phyloP scores from a whole-genome alignment of 352 stramenopile genomes.

The Pseudoperonospora humuli region DNA sequence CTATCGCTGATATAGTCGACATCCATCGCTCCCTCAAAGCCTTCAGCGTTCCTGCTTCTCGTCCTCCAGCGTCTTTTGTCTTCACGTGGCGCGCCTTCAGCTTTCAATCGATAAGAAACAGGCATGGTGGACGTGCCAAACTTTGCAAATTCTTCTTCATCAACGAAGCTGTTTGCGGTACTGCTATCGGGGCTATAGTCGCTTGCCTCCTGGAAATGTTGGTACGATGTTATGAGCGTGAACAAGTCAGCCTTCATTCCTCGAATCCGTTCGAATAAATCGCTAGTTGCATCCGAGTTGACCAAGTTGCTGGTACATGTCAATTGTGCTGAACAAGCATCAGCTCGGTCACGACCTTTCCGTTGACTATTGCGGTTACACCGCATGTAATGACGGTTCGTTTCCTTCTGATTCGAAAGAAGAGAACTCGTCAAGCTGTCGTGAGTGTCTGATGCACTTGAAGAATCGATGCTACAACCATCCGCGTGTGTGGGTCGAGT shows the following conservation, averaged over 20 bases:
- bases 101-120: background rate
- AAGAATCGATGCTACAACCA: conserved; percentile 23
- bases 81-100: conserved; percentile 1
- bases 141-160: background rate
- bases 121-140: background rate
- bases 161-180: conserved; percentile 7
- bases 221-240: conserved; percentile 18
- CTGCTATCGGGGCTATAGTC: conserved; percentile 10
- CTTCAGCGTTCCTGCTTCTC: conserved; percentile 3
- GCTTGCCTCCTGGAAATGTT: conserved; percentile 6
- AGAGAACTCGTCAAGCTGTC: conserved; percentile 24
- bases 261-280: conserved; percentile 43
- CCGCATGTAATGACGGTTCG: background rate
- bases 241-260: conserved; percentile 49
- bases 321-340: background rate
- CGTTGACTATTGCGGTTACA: conserved; percentile 6
- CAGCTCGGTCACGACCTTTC: conserved; percentile 1
- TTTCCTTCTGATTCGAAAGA: conserved; percentile 18
- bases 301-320: conserved; percentile 13
- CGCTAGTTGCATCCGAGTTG: conserved; percentile 17
- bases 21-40: conserved; percentile 20
- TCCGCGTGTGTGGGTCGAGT: conserved; percentile 12
- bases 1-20: conserved; percentile 47
- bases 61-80: background rate
- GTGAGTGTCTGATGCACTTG: conserved; percentile 55